A percentile compares a stretch with the other conserved stretches of the same genome.
These are phyloP conservation scores for Paramecium caudatum DNA, from an alignment of 73 alveolate species.

Conservation along the genomic window DNA sequence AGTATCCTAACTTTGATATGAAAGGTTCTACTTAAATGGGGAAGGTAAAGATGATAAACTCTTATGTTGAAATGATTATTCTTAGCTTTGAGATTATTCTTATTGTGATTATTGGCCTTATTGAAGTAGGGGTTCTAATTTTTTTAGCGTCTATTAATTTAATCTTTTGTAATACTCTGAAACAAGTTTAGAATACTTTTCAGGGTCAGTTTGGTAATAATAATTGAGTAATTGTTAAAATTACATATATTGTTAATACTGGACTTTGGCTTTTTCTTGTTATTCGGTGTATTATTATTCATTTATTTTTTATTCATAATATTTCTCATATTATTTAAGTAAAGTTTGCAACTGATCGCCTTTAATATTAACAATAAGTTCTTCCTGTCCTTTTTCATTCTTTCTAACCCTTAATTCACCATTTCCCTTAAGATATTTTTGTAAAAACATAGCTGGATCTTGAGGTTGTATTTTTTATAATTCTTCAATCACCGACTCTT, in stretches of 20 bases:
- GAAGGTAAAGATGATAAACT: too few species aligned
- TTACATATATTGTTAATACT: background rate
- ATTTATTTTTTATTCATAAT: background rate
- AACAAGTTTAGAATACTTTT: background rate
- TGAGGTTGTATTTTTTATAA: background rate
- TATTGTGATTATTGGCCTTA: background rate
- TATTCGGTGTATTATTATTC: background rate
- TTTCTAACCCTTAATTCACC: slow-evolving; percentile 32
- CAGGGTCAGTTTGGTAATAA: slow-evolving; percentile 32
- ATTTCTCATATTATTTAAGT: slow-evolving; percentile 3
- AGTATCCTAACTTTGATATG: too few species aligned
- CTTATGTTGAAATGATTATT: too few species aligned
- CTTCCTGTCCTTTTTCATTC: background rate
- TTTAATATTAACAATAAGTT: background rate
- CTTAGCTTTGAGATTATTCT: too few species aligned
- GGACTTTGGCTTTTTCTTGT: background rate
- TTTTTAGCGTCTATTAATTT: background rate
- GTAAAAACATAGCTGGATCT: slow-evolving; percentile 3
- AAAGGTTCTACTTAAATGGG: too few species aligned
- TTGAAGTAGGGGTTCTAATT: background rate
- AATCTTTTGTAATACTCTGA: slow-evolving; percentile 15
- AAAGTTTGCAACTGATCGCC: slow-evolving; percentile 1
- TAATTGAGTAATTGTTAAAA: background rate
- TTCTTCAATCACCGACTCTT: background rate
- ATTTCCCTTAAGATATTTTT: slow-evolving; percentile 2